A percentile compares a stretch with the other conserved stretches of the same genome.
Conservation (phyloP, 371 early-diverging fungal genomes). For the Rhizomucor pusillus region DNA sequence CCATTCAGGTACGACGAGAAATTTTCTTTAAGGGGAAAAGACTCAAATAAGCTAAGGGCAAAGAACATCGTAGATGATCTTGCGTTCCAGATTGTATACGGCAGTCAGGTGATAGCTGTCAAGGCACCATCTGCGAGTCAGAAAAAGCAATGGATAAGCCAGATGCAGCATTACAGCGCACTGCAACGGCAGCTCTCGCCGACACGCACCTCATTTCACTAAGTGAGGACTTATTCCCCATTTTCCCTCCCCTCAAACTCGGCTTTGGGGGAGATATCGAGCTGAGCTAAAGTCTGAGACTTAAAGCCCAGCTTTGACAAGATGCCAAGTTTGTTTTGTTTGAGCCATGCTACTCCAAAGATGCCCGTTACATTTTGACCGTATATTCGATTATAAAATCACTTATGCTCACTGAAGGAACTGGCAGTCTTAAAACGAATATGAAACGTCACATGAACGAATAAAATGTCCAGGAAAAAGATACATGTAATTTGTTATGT, state of each 20-base stretch:
- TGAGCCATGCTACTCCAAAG: not conserved
- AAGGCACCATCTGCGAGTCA: conserved; percentile 52
- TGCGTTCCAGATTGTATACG: conserved; percentile 60
- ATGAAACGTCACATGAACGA: too few species aligned
- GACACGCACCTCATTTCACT: not conserved
- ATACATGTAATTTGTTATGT: too few species aligned
- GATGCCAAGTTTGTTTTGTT: not conserved
- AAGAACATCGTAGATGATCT: conserved; percentile 39
- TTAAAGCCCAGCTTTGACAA: not conserved
- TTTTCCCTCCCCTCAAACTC: not conserved
- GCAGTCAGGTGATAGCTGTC: conserved; percentile 54
- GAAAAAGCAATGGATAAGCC: conserved; percentile 65
- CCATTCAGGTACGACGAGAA: conserved; percentile 22
- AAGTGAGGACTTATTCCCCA: not conserved
- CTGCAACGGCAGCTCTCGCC: conserved; percentile 13
- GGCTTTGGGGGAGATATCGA: too few species aligned
- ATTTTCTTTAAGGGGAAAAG: conserved; percentile 1
- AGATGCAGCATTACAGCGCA: conserved; percentile 47
- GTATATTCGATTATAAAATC: too few species aligned
- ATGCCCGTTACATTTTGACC: too few species aligned
- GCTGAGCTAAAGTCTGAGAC: not conserved
- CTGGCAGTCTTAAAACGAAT: too few species aligned
- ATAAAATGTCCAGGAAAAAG: too few species aligned
- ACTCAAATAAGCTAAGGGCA: conserved; percentile 4
- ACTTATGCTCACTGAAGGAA: too few species aligned